phyloP scores from a whole-genome alignment of 2,329 filamentous ascomycete species.

The Metarhizium anisopliae region DNA sequence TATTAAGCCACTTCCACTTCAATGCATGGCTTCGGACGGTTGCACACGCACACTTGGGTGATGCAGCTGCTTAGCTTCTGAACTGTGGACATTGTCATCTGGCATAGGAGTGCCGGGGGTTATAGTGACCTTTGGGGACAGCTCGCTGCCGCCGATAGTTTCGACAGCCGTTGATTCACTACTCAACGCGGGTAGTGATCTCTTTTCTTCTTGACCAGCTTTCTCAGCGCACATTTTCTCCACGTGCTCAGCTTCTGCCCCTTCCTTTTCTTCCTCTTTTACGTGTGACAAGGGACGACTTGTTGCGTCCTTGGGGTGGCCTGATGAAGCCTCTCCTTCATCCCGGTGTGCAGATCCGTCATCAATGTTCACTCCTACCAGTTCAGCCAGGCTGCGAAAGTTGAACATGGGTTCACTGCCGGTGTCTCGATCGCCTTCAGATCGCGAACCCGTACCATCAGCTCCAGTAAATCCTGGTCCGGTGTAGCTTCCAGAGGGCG shows the following conservation, averaged over 20 bases:
- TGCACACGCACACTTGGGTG: constrained; percentile 27
- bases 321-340: constrained; percentile 14
- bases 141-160: neutral
- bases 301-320: constrained; percentile 8
- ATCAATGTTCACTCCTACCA: constrained; percentile 61
- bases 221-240: constrained; percentile 13
- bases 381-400: constrained; percentile 77
- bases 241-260: constrained; percentile 21
- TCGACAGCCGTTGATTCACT: constrained; percentile 5
- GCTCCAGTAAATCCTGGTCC: constrained; percentile 23
- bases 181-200: neutral
- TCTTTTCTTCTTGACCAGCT: neutral
- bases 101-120: constrained; percentile 33
- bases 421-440: constrained; percentile 42
- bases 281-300: constrained; percentile 25
- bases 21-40: constrained; percentile 24
- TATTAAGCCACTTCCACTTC: constrained; percentile 4
- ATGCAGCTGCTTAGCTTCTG: constrained; percentile 36
- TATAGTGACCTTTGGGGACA: constrained; percentile 7
- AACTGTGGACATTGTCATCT: constrained; percentile 18
- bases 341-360: constrained; percentile 26
- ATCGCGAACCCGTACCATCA: constrained; percentile 33
- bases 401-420: constrained; percentile 77
- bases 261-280: constrained; percentile 28
- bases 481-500: constrained; percentile 43